These are phyloP conservation scores for Jimgerdemannia lactiflua DNA, from an alignment of 192 early-diverging fungal species.

Conservation along the genomic window DNA sequence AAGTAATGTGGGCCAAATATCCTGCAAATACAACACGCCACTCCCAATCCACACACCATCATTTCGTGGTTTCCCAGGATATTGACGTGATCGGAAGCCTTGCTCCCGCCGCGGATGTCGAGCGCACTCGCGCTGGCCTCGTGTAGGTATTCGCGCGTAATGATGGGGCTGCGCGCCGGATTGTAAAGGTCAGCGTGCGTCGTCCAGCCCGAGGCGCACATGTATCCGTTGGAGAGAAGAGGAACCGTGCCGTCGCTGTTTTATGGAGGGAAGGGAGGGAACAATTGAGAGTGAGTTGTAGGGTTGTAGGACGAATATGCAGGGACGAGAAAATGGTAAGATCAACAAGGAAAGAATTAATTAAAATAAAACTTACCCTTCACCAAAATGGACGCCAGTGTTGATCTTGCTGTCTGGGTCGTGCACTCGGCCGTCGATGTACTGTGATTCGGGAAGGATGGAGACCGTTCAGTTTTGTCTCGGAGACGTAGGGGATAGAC, in stretches of 20 bases:
- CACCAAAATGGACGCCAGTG: constrained; percentile 63
- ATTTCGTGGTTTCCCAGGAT: constrained; percentile 80
- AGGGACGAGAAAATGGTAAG: neutral
- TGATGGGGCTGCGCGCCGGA: constrained; percentile 65
- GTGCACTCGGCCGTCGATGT: constrained; percentile 52
- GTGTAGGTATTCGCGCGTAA: constrained; percentile 71
- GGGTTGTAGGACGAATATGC: neutral
- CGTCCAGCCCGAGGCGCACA: constrained; percentile 85
- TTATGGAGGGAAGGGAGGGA: no score
- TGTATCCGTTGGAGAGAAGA: constrained; percentile 80
- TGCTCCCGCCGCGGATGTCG: constrained; percentile 71
- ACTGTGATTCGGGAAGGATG: constrained; percentile 19
- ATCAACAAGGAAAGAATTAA: neutral
- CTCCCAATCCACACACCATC: constrained; percentile 29
- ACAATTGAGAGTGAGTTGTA: neutral
- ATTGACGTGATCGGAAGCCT: constrained; percentile 83
- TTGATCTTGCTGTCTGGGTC: constrained; percentile 59
- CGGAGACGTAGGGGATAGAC: no score
- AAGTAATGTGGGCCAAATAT: neutral
- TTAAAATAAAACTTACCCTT: constrained; percentile 49
- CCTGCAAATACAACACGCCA: neutral
- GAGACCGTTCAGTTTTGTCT: no score
- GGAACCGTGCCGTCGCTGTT: constrained; percentile 87
- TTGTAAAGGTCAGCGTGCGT: constrained; percentile 70
- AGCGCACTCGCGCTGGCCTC: constrained; percentile 50